These are phyloP conservation scores for Microascus cirrosus DNA, from an alignment of 2,329 filamentous ascomycete genomes.

Conservation along the genomic window DNA sequence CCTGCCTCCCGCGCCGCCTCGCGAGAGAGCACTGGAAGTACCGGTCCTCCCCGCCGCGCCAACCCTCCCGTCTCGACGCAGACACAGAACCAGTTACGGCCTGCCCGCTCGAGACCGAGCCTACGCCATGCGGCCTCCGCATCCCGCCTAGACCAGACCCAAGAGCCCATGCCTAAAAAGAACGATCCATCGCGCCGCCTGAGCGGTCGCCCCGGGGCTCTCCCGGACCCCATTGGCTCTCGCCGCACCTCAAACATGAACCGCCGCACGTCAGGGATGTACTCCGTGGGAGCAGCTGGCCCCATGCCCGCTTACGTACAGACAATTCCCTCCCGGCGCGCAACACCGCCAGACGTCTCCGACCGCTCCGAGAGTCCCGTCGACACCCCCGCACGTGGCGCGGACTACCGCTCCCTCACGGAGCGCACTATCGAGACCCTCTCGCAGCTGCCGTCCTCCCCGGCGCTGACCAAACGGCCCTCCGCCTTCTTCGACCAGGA, in stretches of 20 bases:
- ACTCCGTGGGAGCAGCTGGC: background rate
- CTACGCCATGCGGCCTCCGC: background rate
- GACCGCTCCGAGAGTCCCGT: background rate
- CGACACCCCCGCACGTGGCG: slow-evolving; percentile 18
- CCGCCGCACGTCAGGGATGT: background rate
- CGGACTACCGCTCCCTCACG: slow-evolving; percentile 43
- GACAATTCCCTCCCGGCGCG: background rate
- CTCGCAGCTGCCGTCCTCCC: slow-evolving; percentile 66
- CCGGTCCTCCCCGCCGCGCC: background rate
- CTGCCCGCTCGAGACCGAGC: background rate
- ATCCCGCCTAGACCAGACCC: background rate
- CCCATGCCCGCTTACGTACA: background rate
- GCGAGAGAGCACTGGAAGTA: background rate
- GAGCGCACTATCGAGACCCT: slow-evolving; percentile 83
- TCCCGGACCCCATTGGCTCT: background rate
- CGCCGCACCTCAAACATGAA: background rate
- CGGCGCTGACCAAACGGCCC: slow-evolving; percentile 51
- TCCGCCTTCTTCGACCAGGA: slow-evolving; percentile 64
- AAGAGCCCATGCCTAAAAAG: background rate
- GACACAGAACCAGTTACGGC: background rate
- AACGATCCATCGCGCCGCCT: background rate
- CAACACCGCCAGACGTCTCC: background rate
- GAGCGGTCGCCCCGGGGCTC: background rate
- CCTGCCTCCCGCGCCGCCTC: background rate
- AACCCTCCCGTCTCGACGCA: background rate